These are phyloP conservation scores for Calonectria pauciramosa DNA, from an alignment of 2,329 filamentous ascomycete genomes.

Conservation along the genomic window DNA sequence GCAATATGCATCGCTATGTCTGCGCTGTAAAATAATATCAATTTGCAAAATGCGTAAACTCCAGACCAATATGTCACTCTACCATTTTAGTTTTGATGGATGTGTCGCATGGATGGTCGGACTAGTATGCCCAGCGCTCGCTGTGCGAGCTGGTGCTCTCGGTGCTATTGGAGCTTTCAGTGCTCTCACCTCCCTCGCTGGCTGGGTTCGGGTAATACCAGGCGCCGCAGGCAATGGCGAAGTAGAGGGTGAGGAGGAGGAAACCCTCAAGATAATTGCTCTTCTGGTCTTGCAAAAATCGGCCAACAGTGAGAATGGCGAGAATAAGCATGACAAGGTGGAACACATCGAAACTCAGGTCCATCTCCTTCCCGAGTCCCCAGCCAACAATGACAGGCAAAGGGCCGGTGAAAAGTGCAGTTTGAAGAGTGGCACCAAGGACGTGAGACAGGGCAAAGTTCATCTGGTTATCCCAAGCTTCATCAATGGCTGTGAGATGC, in stretches of 20 bases:
- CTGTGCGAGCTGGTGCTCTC: background rate
- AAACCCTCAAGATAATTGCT: constrained; percentile 91
- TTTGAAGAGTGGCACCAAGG: constrained; percentile 89
- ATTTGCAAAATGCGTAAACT: background rate
- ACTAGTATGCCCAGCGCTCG: background rate
- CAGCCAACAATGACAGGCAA: constrained; percentile 88
- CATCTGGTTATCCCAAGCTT: constrained; percentile 87
- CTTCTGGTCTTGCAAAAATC: constrained; percentile 89
- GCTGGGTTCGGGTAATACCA: constrained; percentile 65
- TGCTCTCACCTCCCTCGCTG: constrained; percentile 10
- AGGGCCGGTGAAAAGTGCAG: constrained; percentile 88
- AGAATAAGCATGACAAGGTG: constrained; percentile 86
- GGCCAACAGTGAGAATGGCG: constrained; percentile 87
- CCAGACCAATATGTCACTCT: background rate
- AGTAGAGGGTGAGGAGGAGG: constrained; percentile 79
- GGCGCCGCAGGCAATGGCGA: constrained; percentile 71
- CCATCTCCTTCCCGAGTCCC: constrained; percentile 79
- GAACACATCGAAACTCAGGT: constrained; percentile 89
- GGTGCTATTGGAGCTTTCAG: background rate
- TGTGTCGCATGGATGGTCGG: background rate
- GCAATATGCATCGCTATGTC: background rate
- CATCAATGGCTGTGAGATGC: constrained; percentile 86
- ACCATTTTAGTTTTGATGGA: background rate
- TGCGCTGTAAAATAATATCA: background rate
- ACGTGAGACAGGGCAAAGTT: constrained; percentile 90